Conservation (phyloP, 176 grass and related monocot species). For the Aegilops sharonensis region DNA sequence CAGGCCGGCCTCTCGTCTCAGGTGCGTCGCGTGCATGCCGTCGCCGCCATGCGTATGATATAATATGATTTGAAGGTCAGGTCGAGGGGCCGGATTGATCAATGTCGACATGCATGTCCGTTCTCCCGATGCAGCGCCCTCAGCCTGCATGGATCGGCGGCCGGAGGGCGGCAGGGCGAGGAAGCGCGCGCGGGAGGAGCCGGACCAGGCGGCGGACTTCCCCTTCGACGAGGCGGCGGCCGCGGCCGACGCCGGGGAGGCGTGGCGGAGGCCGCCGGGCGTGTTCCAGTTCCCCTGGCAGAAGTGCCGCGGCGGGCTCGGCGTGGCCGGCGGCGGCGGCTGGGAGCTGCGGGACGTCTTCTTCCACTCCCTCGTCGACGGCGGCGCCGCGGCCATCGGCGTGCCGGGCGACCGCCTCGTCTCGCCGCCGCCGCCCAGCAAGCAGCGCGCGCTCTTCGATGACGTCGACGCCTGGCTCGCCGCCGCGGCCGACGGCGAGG, state of each 20-base stretch:
- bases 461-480: conserved; percentile 60
- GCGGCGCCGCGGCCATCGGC: conserved; percentile 45
- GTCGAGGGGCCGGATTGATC: background rate
- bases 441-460: conserved; percentile 47
- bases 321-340: conserved; percentile 11
- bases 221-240: conserved; percentile 26
- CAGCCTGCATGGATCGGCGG: conserved; percentile 34
- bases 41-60: background rate
- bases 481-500: conserved; percentile 33
- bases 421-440: conserved; percentile 24
- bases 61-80: background rate
- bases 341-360: conserved; percentile 76
- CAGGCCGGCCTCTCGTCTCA: background rate
- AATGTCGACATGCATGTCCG: background rate
- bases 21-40: background rate
- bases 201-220: conserved; percentile 8
- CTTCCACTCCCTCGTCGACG: conserved; percentile 75
- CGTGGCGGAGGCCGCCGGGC: conserved; percentile 49
- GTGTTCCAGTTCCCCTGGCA: conserved; percentile 76
- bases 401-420: conserved; percentile 60
- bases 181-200: conserved; percentile 49
- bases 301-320: conserved; percentile 41
- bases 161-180: conserved; percentile 17
- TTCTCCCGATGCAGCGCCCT: background rate
- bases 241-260: conserved; percentile 17